Evolutionary conservation across 306 rosid genomes (phyloP), one percentile per base, ranked within the genome.

Genomic region (Prunus dulcis): DNA sequence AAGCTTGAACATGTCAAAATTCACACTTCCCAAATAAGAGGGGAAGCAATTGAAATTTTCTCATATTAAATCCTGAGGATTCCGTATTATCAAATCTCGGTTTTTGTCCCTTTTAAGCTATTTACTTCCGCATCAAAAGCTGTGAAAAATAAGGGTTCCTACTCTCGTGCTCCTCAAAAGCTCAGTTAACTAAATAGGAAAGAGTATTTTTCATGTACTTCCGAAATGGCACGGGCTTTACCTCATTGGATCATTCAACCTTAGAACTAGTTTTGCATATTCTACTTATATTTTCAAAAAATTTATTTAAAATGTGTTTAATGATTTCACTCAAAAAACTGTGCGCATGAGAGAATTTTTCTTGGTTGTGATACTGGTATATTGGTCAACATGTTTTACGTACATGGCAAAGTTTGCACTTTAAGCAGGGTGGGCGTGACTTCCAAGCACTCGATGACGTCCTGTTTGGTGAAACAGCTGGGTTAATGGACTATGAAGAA

Each of bases 401-500:
- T 23, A 14, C 57, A 23, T 58, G 77, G 49, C 25, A 43, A 22
- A 49, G 63, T 65, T 23, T 43, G 18, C 66, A 43, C 32, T 23
- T 67, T 67, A n/a, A 67, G 73, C 73, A 69, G 58, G 73, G 8
- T 47, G 73, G 68, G n/a, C 77, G 60, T 45, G 77, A 46, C n/a
- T 45, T 60, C 46, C 77, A 47, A 60, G 69, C 47, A 38, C 5
- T 73, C 47, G 77, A 46, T 60, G 77, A 73, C 68, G 27, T 46
- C 46, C 65, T 73, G 49, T 49, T 25, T 61, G 77, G 77, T 25
- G 77, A 73, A 17, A 51, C 55, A 2, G 58, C 69, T 28, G 77
- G 77, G 20, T 47, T 73, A 61, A 73, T 73, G 77, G 77, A 73
- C 77, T 73, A 61, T 27, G 77, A 73, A 61, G 77, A 73, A 60